Base-by-base conservation (phyloP, 2,329 filamentous ascomycete genomes). In the Blastomyces percursus region DNA sequence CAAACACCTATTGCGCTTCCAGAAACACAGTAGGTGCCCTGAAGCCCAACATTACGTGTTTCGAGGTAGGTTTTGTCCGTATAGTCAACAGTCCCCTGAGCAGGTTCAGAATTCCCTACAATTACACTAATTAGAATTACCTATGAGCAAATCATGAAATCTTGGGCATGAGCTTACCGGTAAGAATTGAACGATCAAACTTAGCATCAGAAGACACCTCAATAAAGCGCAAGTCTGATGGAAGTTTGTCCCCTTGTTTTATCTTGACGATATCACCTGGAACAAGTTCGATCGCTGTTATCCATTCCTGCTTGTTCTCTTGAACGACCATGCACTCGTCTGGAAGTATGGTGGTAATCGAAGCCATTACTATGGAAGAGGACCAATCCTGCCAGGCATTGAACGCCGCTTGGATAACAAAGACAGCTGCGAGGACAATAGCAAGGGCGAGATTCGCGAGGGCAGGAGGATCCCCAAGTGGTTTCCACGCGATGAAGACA, bases 311-410 rank as follows among this genome's bases (percentile, higher is more conserved):
- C 3, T 71, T 69, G 1, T 84, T 82, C 66, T 89, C 82, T 24
- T 88, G 83, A 7, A 88, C 74, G 8, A 88, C 80, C 32, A 86
- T 77, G 68, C 86, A 90, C 63, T 85, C 80, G 67, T 90, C 88
- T 0, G 89, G 89, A n/a, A 92, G 79, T 88, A 92, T 89, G 21
- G 82, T 86, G 57, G 86, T 89, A 71, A 92, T 92, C 0, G 87
- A 90, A 21, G 85, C 83, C 89, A 92, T 92, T 62, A 91, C 88
- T 5, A 86, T 79, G 1, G 84, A 87, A 0, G 87, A 88, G 1
- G 87, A 90, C 83, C 88, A 92, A 71, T 92, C 89, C 69, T 87
- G 84, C 78, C 81, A 88, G 69, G 83, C 82, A 69, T 86, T 86
- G 75, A 91, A 91, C 2, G 78, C 82, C 65, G 86, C 88, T 68